A percentile compares a stretch with the other conserved stretches of the same genome.
Conservation (phyloP, 2,329 filamentous ascomycete genomes). For the Ascomycota sp. region DNA sequence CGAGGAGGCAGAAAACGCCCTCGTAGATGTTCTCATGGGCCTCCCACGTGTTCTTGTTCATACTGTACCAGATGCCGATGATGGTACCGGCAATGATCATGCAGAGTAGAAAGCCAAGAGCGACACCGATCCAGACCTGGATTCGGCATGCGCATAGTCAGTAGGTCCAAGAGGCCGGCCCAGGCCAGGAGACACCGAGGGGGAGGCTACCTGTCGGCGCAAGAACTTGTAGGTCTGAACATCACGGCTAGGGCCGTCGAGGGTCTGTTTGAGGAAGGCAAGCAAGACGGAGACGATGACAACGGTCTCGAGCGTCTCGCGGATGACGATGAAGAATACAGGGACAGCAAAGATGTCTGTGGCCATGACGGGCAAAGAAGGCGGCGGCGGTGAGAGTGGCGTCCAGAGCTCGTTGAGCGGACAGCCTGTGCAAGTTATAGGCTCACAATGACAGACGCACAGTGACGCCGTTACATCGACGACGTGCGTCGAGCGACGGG, state of each 20-base stretch:
- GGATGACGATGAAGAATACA: slow-evolving; percentile 80
- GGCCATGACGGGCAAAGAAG: slow-evolving; percentile 31
- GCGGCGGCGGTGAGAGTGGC: no score
- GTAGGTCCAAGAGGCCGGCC: slow-evolving; percentile 17
- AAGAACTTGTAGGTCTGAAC: slow-evolving; percentile 43
- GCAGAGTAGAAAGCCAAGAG: slow-evolving; percentile 40
- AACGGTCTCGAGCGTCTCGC: slow-evolving; percentile 63
- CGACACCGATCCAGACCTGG: slow-evolving; percentile 43
- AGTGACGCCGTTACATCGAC: no score
- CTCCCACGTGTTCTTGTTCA: slow-evolving; percentile 47
- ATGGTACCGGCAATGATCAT: slow-evolving; percentile 43
- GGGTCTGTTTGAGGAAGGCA: slow-evolving; percentile 65
- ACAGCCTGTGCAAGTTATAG: no score
- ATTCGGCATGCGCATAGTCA: neutral
- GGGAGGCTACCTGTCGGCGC: slow-evolving; percentile 33
- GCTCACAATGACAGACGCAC: no score
- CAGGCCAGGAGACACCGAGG: neutral
- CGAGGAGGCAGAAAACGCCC: slow-evolving; percentile 55
- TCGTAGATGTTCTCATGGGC: slow-evolving; percentile 60
- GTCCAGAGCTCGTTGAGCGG: no score
- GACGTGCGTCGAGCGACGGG: no score
- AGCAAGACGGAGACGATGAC: slow-evolving; percentile 79
- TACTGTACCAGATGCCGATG: slow-evolving; percentile 51
- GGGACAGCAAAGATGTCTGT: slow-evolving; percentile 54
- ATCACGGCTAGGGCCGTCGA: slow-evolving; percentile 43